A percentile compares a stretch with the other conserved stretches of the same genome.
Evolutionary conservation across 306 rosid genomes (phyloP).

Genomic region (Cucurbita moschata): DNA sequence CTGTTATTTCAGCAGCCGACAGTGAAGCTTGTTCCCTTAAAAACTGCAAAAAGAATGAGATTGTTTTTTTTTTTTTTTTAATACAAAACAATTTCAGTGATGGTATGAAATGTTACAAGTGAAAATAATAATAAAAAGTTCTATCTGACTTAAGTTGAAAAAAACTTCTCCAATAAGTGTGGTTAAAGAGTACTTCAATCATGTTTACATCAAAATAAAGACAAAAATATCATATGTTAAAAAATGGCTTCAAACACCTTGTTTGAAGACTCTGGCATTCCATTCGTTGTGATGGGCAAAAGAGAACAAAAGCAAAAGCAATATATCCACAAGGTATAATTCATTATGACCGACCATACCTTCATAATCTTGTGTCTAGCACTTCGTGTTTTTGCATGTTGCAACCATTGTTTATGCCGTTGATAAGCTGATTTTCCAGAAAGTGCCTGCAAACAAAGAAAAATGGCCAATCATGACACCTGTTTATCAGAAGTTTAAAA

Average conservation of each 20-base stretch:
- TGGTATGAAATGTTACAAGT: not conserved
- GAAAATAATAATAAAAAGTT: too few species aligned
- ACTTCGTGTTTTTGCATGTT: constrained; percentile 95
- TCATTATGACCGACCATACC: constrained; percentile 31
- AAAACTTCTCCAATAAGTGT: not conserved
- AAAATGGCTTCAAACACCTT: not conserved
- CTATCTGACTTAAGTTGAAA: not conserved
- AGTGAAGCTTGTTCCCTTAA: constrained; percentile 91
- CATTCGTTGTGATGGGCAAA: constrained; percentile 4
- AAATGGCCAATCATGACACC: not conserved
- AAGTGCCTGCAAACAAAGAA: constrained; percentile 49
- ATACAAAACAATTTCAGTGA: not conserved
- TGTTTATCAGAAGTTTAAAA: not conserved
- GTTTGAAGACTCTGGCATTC: not conserved
- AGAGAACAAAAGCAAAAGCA: constrained; percentile 1
- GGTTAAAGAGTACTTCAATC: not conserved
- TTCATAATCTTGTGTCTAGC: constrained; percentile 98
- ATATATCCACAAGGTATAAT: not conserved
- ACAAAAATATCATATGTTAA: not conserved
- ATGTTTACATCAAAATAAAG: not conserved
- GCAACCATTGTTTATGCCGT: constrained; percentile 97
- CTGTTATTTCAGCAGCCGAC: constrained; percentile 80
- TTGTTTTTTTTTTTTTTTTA: not conserved
- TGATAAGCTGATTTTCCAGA: constrained; percentile 93
- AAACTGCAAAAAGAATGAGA: constrained; percentile 46